These are phyloP conservation scores for Blastomyces percursus DNA, from an alignment of 2,329 filamentous ascomycete genomes.

Conservation along the genomic window DNA sequence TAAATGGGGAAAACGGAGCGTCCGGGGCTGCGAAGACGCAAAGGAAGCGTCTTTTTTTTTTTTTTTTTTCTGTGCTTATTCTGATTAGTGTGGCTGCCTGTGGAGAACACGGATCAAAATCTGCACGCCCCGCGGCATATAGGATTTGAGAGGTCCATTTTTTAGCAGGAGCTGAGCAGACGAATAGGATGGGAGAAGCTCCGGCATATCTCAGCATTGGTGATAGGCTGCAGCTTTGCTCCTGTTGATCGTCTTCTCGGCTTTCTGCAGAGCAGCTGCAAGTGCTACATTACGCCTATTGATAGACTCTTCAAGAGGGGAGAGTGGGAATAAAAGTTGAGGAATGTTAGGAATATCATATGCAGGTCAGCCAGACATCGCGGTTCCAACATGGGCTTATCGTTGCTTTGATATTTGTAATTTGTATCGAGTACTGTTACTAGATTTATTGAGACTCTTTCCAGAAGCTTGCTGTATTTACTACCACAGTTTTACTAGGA, in stretches of 20 bases:
- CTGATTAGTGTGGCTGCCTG: neutral
- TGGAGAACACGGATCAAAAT: neutral
- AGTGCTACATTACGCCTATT: neutral
- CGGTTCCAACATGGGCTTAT: neutral
- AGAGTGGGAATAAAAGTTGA: neutral
- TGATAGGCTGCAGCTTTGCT: constrained; percentile 1
- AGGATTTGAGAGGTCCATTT: neutral
- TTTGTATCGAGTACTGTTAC: neutral
- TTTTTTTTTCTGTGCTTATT: no score
- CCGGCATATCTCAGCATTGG: neutral
- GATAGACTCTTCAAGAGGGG: neutral
- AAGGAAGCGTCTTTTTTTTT: neutral
- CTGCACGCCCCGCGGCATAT: neutral
- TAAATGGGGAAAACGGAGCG: neutral
- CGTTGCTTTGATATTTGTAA: neutral
- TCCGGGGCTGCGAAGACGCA: neutral
- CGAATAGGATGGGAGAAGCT: neutral
- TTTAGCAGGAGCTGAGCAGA: neutral
- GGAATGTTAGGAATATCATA: neutral
- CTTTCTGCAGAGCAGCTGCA: constrained; percentile 1
- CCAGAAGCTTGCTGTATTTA: neutral
- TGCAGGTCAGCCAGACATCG: neutral
- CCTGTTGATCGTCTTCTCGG: constrained; percentile 3
- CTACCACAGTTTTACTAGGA: neutral
- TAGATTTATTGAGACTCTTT: neutral